A percentile compares a stretch with the other conserved stretches of the same genome.
Evolutionary conservation across 768 basidiomycete species (phyloP).

Genomic region (Leucocoprinus leucothites): DNA sequence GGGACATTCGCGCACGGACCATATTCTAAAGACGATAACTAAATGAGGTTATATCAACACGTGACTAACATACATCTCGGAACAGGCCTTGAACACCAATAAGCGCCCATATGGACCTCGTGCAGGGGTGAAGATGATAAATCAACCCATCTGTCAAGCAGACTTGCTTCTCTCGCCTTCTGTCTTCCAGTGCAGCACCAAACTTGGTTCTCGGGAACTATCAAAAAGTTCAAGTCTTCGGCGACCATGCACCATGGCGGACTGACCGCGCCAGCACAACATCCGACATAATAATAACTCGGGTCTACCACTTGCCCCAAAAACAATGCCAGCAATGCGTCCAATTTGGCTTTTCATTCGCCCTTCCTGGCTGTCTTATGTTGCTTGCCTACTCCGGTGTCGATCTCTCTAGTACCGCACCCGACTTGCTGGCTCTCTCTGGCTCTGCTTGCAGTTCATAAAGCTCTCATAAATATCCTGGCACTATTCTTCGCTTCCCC

Average conservation of each 20-base stretch:
- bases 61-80: no score
- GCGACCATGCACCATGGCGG: no score
- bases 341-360: background rate
- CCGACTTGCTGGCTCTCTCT: no score
- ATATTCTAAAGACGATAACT: background rate
- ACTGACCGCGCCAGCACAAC: no score
- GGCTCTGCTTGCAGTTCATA: no score
- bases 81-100: background rate
- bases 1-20: slow-evolving; percentile 18
- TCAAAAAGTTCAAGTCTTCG: background rate
- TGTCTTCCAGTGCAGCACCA: background rate
- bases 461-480: no score
- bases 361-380: background rate
- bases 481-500: no score
- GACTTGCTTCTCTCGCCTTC: background rate
- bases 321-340: background rate
- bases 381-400: background rate
- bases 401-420: no score
- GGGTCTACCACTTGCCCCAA: background rate
- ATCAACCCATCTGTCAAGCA: background rate
- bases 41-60: no score
- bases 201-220: background rate
- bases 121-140: no score
- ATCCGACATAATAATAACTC: background rate
- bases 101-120: no score